Evolutionary conservation across 768 basidiomycete species (phyloP), one percentile per base, ranked within the genome.

Genomic region (Ephemerocybe angulata): DNA sequence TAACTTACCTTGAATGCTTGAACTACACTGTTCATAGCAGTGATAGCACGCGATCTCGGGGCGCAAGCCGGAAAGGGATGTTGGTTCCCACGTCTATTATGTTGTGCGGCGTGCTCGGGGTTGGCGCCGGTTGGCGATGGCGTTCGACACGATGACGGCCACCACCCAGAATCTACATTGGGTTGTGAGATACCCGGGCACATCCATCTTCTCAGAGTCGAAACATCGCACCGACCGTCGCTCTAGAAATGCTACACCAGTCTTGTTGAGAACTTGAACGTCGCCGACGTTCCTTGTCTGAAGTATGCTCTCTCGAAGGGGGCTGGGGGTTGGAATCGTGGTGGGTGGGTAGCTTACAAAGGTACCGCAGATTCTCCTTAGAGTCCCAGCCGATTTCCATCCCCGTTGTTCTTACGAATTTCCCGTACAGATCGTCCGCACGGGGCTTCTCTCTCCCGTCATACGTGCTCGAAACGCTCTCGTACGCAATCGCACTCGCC

Each of bases 341-440:
- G 75, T 90, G 1, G 96, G 90, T 38, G 95, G 95, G 0, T 86
- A 88, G 2, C 90, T 99, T 58, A 90, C 98, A 85, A 99, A 99
- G 71, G 82, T 98, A 2, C 96, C 96, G 1, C 96, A 98, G 67
- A 76, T 97, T 19, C 62, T 90, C 28, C 80, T 93, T 52, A 91
- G 62, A 65, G 89, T 75, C 30, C 3, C 31, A 22, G 7, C 33
- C 33, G 8, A 8, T 35, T 17, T 35, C 17, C 33, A 8, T 17
- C 8, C 17, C 33, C 33, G 17, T 35, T 17, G 8, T 35, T n/a
- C n/a, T n/a, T n/a, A n/a, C n/a, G n/a, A n/a, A n/a, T 17, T 17
- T 35, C 33, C 33, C 33, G 8, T 63, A 76, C 41, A 84, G 85
- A 4, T 74, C 78, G 22, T 94, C 91, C 1, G 94, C 94, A 1